Conservation (phyloP, 2,329 filamentous ascomycete species). For the Cylindrodendrum hubeiense region DNA sequence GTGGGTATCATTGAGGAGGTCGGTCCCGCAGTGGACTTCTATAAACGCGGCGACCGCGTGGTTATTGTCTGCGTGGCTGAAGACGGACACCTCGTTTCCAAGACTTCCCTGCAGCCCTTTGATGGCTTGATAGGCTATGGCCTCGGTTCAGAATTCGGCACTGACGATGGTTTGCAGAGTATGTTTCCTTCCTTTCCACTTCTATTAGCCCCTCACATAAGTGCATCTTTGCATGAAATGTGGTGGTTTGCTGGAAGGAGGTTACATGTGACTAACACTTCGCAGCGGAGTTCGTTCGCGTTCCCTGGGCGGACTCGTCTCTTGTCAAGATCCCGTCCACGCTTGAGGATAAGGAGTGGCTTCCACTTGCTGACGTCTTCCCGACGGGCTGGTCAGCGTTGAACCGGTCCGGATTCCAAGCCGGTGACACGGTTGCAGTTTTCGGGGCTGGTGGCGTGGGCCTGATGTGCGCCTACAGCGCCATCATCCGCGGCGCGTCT, state of each 20-base stretch:
- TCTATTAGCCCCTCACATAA: no score
- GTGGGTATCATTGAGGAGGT: constrained; percentile 8
- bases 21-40: not conserved
- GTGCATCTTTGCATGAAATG: no score
- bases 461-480: constrained; percentile 27
- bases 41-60: constrained; percentile 2
- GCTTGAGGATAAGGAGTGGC: constrained; percentile 1
- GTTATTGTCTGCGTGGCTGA: constrained; percentile 1
- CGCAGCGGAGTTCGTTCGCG: not conserved
- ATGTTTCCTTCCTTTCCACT: not conserved
- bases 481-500: constrained; percentile 29
- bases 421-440: constrained; percentile 28
- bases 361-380: constrained; percentile 16
- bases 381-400: constrained; percentile 27
- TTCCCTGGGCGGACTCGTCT: constrained; percentile 3
- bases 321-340: not conserved
- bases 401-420: constrained; percentile 19
- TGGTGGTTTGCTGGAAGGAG: no score
- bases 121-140: not conserved
- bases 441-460: constrained; percentile 28
- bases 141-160: not conserved
- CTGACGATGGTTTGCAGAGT: constrained; percentile 11
- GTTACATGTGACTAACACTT: not conserved
- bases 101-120: not conserved
- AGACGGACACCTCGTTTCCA: constrained; percentile 1